Conservation (phyloP, 257 asterid species). For the Solanum habrochaites region DNA sequence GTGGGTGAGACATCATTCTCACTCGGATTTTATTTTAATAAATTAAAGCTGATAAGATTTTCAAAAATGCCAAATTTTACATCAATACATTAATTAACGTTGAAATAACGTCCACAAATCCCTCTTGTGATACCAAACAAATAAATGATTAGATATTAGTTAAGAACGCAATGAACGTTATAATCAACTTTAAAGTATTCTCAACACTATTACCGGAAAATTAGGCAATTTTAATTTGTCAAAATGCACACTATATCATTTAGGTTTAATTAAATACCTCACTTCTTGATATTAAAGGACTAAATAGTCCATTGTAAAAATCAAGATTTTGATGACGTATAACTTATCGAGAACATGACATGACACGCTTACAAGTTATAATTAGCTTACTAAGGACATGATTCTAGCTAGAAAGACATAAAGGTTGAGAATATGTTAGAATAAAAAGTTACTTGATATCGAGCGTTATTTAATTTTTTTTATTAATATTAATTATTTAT, state of each 20-base stretch:
- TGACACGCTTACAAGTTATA: not conserved
- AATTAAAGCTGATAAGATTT: not conserved
- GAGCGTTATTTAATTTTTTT: not conserved
- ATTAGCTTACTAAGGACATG: not conserved
- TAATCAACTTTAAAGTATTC: not conserved
- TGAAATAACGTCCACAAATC: slow-evolving; percentile 1
- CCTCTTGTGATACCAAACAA: not conserved
- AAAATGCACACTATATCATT: not conserved
- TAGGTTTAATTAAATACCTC: not conserved
- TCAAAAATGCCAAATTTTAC: slow-evolving; percentile 8
- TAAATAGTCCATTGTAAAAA: not conserved
- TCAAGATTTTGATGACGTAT: not conserved
- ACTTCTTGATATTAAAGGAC: not conserved
- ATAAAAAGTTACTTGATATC: not conserved
- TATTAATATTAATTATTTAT: not conserved
- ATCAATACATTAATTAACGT: not conserved
- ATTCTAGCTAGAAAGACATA: not conserved
- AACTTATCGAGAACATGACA: not conserved
- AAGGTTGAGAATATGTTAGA: not conserved
- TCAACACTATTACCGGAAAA: not conserved
- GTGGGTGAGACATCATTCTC: slow-evolving; percentile 36
- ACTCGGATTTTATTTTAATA: slow-evolving; percentile 1
- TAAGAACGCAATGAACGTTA: not conserved
- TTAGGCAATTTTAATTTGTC: not conserved
- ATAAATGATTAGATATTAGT: not conserved